Conservation (phyloP, 2,329 filamentous ascomycete species). For the Monilinia polystroma region DNA sequence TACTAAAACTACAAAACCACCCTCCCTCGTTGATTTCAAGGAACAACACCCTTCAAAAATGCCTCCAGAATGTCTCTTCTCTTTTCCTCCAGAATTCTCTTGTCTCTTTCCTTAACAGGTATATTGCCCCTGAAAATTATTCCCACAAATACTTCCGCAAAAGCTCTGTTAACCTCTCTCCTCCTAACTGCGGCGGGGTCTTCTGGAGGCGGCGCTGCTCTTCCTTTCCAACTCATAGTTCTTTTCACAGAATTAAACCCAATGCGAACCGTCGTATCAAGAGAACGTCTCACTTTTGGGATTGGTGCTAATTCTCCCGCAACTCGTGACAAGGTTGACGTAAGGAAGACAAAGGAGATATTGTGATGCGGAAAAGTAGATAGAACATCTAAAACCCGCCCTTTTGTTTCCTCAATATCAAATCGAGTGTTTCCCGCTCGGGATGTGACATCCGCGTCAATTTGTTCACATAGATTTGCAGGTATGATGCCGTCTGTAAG, state of each 20-base stretch:
- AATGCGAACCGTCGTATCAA: conserved; percentile 27
- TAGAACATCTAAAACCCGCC: conserved; percentile 70
- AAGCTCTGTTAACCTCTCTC: conserved; percentile 57
- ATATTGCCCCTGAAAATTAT: conserved; percentile 57
- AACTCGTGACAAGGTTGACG: conserved; percentile 67
- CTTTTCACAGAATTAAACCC: conserved; percentile 34
- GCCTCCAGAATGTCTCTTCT: conserved; percentile 67
- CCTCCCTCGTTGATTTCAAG: background rate
- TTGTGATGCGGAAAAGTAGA: conserved; percentile 73
- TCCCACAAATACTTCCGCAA: conserved; percentile 64
- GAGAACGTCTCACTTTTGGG: conserved; percentile 28
- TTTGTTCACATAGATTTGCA: conserved; percentile 64
- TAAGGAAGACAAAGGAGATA: conserved; percentile 85
- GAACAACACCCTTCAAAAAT: conserved; percentile 51
- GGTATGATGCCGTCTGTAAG: conserved; percentile 80
- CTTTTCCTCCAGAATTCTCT: conserved; percentile 59
- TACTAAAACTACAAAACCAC: background rate
- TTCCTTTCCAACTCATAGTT: conserved; percentile 37
- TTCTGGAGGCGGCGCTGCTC: conserved; percentile 39
- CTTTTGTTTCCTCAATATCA: conserved; percentile 55
- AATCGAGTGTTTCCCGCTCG: conserved; percentile 46
- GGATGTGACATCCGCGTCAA: conserved; percentile 57
- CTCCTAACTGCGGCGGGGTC: conserved; percentile 54
- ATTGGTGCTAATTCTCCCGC: conserved; percentile 53
- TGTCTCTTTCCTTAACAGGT: conserved; percentile 53